These are phyloP conservation scores for Boehmeria nivea DNA, from an alignment of 306 rosid genomes.

Conservation along the genomic window DNA sequence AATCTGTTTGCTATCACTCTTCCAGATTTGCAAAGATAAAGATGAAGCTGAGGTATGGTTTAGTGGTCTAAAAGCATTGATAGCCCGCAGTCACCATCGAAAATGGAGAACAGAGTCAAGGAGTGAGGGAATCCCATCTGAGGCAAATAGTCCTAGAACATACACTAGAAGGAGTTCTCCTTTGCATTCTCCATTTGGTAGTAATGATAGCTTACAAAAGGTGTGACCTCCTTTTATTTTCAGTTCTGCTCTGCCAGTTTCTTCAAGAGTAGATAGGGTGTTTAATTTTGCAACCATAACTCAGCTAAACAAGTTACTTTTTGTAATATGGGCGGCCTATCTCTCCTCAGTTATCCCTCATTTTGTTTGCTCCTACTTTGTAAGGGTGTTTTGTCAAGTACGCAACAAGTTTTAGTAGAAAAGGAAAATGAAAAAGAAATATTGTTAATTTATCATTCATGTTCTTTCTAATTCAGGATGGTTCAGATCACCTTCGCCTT, in stretches of 20 bases:
- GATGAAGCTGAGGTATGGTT: conserved; percentile 99
- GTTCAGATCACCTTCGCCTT: conserved; percentile 84
- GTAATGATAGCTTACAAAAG: conserved; percentile 93
- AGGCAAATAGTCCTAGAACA: conserved; percentile 95
- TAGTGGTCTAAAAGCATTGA: conserved; percentile 92
- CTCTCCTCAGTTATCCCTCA: not conserved
- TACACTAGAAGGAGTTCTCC: conserved; percentile 96
- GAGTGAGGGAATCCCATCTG: conserved; percentile 95
- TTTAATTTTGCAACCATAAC: too few species aligned
- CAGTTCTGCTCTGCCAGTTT: not conserved
- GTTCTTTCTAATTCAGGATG: conserved; percentile 55
- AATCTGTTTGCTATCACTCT: conserved; percentile 28
- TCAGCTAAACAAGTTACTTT: too few species aligned
- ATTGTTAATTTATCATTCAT: not conserved
- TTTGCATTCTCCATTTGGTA: conserved; percentile 83
- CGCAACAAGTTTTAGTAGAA: too few species aligned
- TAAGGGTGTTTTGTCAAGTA: too few species aligned
- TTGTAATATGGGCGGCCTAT: not conserved
- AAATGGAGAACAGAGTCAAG: conserved; percentile 98
- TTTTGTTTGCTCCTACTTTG: too few species aligned
- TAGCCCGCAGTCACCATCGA: conserved; percentile 73
- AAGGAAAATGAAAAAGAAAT: too few species aligned
- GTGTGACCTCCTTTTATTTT: conserved; percentile 34
- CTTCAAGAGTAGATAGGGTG: not conserved
- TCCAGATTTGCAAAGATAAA: conserved; percentile 98